Evolutionary conservation across 306 rosid genomes (phyloP), one percentile per base, ranked within the genome.

Genomic region (Prunus armeniaca): DNA sequence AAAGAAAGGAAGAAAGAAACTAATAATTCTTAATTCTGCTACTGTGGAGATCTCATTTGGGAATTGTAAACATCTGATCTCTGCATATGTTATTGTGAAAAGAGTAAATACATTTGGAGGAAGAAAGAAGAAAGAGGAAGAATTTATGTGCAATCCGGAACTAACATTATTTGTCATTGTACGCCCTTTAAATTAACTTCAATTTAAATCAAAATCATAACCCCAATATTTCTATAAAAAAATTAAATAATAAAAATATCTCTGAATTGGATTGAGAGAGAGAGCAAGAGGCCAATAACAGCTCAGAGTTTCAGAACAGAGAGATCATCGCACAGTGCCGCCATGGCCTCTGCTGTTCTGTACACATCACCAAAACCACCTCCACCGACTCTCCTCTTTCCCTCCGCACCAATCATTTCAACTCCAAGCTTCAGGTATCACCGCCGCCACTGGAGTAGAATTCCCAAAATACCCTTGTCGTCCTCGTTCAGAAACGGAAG

Each of bases 31-130:
- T 85, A 69, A 63, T 82, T 85, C 73, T 85, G 83, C 84, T 76
- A 73, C 89, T 75, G 87, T 89, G 52, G 90, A 86, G 93, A 81
- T 88, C 91, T 67, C 78, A 83, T 87, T 80, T 82, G 86, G 71
- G 79, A 87, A 95, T 83, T 90, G 96, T 90, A 83, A 84, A 86
- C 96, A 89, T 73, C 27, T 79, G 95, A 86, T 92, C 96, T 88
- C 93, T 89, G 80, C 93, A 84, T 6, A 14, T 88, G 75, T 72
- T 82, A 73, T 75, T 66, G 86, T 86, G 87, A 63, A 84, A 82
- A 81, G 79, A 78, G 67, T 17, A 82, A 74, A 55, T 83, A 73
- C 83, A 61, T 63, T 70, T 56, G 57, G 24, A 69, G 12, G 41
- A 55, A 28, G 56, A 67, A 63, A 51, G 68, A 51, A 46, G 10